Conservation (phyloP, 192 early-diverging fungal genomes). For the Pecoramyces ruminantium region DNA sequence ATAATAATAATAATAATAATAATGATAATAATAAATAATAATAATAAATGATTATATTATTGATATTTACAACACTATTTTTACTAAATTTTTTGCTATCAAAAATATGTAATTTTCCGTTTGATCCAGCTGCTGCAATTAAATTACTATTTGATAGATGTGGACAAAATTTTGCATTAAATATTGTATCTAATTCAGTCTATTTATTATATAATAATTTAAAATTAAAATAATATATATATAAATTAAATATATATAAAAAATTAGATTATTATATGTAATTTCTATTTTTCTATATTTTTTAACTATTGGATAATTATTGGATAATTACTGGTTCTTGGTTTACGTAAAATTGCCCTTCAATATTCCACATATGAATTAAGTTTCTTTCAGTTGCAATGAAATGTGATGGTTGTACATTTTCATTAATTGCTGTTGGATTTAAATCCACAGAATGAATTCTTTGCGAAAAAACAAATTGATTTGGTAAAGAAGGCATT, state of each 20-base stretch:
- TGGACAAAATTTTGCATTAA: conserved; percentile 15
- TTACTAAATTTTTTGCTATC: neutral
- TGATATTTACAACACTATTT: conserved; percentile 1
- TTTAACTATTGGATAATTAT: no score
- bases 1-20: neutral
- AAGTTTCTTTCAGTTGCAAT: conserved; percentile 14
- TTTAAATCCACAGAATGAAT: conserved; percentile 16
- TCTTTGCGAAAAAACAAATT: neutral
- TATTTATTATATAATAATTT: neutral
- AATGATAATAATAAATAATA: conserved; percentile 4
- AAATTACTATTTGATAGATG: conserved; percentile 16
- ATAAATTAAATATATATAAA: neutral
- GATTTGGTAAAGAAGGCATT: neutral
- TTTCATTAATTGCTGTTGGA: conserved; percentile 1
- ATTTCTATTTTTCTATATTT: no score
- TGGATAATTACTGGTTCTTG: conserved; percentile 8
- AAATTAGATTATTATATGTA: no score
- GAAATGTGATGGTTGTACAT: conserved; percentile 6
- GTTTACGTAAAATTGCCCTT: conserved; percentile 5
- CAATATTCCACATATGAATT: conserved; percentile 16
- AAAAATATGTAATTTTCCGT: conserved; percentile 16
- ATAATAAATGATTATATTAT: neutral
- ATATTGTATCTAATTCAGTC: conserved; percentile 15
- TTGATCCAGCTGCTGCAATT: conserved; percentile 14
- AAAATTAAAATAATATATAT: neutral